These are phyloP conservation scores for Dorcoceras hygrometricum DNA, from an alignment of 257 asterid genomes.

Conservation along the genomic window DNA sequence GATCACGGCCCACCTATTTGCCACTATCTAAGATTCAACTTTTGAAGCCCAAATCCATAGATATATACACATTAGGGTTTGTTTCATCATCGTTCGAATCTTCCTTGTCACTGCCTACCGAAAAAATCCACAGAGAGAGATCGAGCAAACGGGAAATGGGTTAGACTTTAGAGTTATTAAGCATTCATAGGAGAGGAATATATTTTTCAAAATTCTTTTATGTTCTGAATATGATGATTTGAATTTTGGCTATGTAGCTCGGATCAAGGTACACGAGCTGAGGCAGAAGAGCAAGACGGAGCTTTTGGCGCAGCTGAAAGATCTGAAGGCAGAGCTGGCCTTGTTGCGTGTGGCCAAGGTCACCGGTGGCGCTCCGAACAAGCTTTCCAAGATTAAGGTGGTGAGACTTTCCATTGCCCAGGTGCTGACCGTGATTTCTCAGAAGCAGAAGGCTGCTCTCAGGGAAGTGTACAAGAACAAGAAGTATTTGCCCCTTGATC, in stretches of 20 bases:
- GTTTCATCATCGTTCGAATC: background rate
- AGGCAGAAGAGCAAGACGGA: conserved; percentile 18
- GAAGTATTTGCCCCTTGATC: conserved; percentile 24
- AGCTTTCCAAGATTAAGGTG: conserved; percentile 30
- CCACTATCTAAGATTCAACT: too few relatives aligned
- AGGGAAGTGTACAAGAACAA: conserved; percentile 20
- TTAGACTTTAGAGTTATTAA: too few relatives aligned
- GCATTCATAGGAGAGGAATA: too few relatives aligned
- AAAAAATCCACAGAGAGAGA: background rate
- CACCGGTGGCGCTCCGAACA: conserved; percentile 13
- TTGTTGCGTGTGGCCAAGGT: conserved; percentile 13
- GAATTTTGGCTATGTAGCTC: conserved; percentile 1
- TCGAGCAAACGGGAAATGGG: conserved; percentile 8
- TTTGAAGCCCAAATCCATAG: background rate
- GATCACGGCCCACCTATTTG: too few relatives aligned
- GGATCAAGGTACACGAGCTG: conserved; percentile 19
- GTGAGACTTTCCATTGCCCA: conserved; percentile 25
- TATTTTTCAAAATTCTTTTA: background rate
- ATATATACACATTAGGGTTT: background rate
- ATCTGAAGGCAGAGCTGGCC: conserved; percentile 18
- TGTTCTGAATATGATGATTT: background rate
- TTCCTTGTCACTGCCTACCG: background rate
- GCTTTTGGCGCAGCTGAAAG: conserved; percentile 15
- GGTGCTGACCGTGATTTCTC: conserved; percentile 21
- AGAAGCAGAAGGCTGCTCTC: conserved; percentile 19